These are phyloP conservation scores for Saitozyma sp. DNA, from an alignment of 768 basidiomycete genomes.

Conservation along the genomic window DNA sequence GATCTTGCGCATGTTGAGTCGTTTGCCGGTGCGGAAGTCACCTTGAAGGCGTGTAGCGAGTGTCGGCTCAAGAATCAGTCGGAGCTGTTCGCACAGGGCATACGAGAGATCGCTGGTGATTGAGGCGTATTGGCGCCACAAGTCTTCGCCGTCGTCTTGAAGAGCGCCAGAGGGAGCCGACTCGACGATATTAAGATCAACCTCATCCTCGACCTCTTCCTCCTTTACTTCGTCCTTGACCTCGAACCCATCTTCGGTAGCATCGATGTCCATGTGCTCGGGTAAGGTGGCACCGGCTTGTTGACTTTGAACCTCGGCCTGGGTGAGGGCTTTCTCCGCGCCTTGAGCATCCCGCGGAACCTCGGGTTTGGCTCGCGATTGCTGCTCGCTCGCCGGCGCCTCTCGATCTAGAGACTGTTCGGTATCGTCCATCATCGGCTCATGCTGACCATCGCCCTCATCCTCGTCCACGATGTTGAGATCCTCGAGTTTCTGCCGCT, in stretches of 20 bases:
- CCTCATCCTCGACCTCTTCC: constrained; percentile 38
- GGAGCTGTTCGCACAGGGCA: constrained; percentile 89
- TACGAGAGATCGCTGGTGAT: constrained; percentile 89
- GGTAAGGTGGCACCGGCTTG: constrained; percentile 2
- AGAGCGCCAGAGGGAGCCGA: constrained; percentile 16
- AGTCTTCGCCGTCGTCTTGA: constrained; percentile 60
- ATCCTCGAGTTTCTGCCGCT: constrained; percentile 76
- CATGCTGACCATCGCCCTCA: constrained; percentile 44
- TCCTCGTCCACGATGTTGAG: constrained; percentile 73
- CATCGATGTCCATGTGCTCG: constrained; percentile 57
- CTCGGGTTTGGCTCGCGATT: constrained; percentile 1
- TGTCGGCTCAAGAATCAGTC: constrained; percentile 93
- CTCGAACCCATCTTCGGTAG: constrained; percentile 56
- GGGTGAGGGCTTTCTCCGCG: constrained; percentile 54
- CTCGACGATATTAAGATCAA: constrained; percentile 30
- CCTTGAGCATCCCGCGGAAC: constrained; percentile 20
- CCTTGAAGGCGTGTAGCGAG: constrained; percentile 89
- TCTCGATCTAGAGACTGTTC: not conserved
- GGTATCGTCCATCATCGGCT: constrained; percentile 20
- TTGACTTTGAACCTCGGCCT: constrained; percentile 40
- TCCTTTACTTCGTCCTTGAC: constrained; percentile 54
- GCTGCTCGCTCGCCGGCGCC: not conserved
- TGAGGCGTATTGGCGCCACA: constrained; percentile 91
- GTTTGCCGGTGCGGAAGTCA: constrained; percentile 95
- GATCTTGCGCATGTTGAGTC: constrained; percentile 98